Percentiles rank a stretch among this genome's conserved stretches.
phyloP scores from a whole-genome alignment of 352 stramenopile species.

The Elongisporangium undulatum region DNA sequence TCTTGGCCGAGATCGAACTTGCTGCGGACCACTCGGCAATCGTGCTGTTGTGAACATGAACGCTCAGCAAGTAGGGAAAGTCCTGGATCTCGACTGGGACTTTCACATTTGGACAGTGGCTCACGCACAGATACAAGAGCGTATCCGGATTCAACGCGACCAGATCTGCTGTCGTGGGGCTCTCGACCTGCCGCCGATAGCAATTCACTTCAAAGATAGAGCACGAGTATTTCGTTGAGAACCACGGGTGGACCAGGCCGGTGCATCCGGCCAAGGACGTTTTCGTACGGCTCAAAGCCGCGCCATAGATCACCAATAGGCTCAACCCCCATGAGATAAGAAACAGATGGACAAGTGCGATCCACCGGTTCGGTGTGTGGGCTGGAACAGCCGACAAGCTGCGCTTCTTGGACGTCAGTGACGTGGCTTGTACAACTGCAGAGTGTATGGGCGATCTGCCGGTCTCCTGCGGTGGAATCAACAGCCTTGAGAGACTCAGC shows the following conservation, averaged over 20 bases:
- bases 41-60: slow-evolving; percentile 42
- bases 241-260: slow-evolving; percentile 18
- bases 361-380: background rate
- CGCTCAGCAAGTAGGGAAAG: slow-evolving; percentile 26
- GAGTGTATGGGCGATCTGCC: background rate
- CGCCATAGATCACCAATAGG: slow-evolving; percentile 14
- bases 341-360: background rate
- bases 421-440: background rate
- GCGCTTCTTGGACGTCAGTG: background rate
- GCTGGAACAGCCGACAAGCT: background rate
- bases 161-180: background rate
- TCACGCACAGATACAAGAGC: slow-evolving; percentile 24
- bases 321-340: slow-evolving; percentile 10
- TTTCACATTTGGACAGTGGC: slow-evolving; percentile 19
- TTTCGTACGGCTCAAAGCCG: slow-evolving; percentile 1
- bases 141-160: slow-evolving; percentile 15
- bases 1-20: slow-evolving; percentile 13
- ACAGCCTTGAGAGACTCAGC: background rate
- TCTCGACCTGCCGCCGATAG: slow-evolving; percentile 1
- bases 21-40: slow-evolving; percentile 17
- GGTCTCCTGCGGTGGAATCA: background rate
- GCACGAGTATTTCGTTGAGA: slow-evolving; percentile 18
- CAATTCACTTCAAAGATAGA: slow-evolving; percentile 21
- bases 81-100: slow-evolving; percentile 13
- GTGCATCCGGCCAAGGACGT: slow-evolving; percentile 6